Evolutionary conservation across 768 basidiomycete genomes (phyloP), one percentile per base, ranked within the genome.

Genomic region (Plicaturopsis crispa): DNA sequence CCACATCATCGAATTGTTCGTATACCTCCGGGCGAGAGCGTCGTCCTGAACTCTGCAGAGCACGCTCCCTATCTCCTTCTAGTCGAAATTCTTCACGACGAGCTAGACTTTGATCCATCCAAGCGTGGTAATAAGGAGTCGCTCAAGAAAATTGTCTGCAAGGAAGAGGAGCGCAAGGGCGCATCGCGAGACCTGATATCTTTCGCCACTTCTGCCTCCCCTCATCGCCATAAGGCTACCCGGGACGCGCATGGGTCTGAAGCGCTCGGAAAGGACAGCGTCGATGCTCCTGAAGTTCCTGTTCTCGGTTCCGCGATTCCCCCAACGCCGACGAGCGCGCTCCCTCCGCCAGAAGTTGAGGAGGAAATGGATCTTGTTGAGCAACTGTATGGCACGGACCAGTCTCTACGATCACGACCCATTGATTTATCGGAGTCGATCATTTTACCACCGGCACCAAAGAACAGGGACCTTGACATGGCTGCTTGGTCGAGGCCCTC

Each of bases 291-390:
- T 12, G 51, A 60, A 18, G 43, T 53, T 24, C 44, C 51, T 16
- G 42, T 51, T 16, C 31, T 57, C 35, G 42, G 34, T 23, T 21
- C 24, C 2, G 44, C 54, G 28, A 50, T 47, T 43, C 52, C 52
- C 24, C 39, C 53, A 6, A 49, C 51, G 43, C 46, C 45, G 35
- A 41, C 47, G 23, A 46, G 46, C 36, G 36, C 49, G 37, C 51
- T 53, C 33, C 48, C 24, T 16, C 36, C 48, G 37, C 52, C 40
- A 35, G 49, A 56, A 34, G 76, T 78, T 10, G 79, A 85, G 19
- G 91, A 93, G 59, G 94, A 99, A 62, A 81, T 99, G 47, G 96
- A 99, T 57, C 70, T 99, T 5, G 90, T 98, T 4, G 96, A 99
- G 54, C 96, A 99, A 55, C 63, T 98, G 0, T 97, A 91, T 46